Base-by-base conservation (phyloP, 352 stramenopile genomes). In the Pythium sukuiense region DNA sequence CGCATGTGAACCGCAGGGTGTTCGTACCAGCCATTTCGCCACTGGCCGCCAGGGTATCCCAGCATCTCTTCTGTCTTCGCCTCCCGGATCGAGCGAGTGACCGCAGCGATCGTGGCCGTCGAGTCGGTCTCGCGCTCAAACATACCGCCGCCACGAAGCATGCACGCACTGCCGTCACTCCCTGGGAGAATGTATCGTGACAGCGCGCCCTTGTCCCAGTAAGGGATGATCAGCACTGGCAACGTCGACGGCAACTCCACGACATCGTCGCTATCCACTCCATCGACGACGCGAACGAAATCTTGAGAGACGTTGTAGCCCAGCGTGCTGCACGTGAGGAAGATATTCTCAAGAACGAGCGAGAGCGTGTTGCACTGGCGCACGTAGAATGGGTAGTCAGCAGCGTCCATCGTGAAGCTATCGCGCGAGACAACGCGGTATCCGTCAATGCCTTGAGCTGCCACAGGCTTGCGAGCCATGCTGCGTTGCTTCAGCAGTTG, bases 21-120 rank as follows among this genome's bases (percentile, higher is more conserved):
- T 46, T 55, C 49, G 30, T 33, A 61, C 55, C 55, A 52, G n/a
- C 55, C 59, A 16, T 65, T 57, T 13, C 48, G 29, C 59, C 59
- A 65, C 13, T n/a, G 26, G 6, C 59, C 59, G 8, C 59, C 46
- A 2, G 30, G 48, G 29, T 33, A 56, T 14, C 18, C 27, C 1
- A 65, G 33, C 59, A 48, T 48, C 58, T 55, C 45, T 1, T 33
- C n/a, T 1, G 58, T 63, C 29, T 45, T 56, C 3, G 27, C 13
- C 43, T 63, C 57, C 8, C 57, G 57, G 2, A 26, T 41, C 14
- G 20, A 18, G 11, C 57, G 57, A 14, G 43, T 37, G 18, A 27
- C 32, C 0, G 35, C 55, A 20, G 27, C n/a, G 6, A 61, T 53
- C 26, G 29, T 37, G 0, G 35, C 55, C 6, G 32, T 53, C 5